Conservation (phyloP, 2,329 filamentous ascomycete genomes). For the Hymenoscyphus infarciens region DNA sequence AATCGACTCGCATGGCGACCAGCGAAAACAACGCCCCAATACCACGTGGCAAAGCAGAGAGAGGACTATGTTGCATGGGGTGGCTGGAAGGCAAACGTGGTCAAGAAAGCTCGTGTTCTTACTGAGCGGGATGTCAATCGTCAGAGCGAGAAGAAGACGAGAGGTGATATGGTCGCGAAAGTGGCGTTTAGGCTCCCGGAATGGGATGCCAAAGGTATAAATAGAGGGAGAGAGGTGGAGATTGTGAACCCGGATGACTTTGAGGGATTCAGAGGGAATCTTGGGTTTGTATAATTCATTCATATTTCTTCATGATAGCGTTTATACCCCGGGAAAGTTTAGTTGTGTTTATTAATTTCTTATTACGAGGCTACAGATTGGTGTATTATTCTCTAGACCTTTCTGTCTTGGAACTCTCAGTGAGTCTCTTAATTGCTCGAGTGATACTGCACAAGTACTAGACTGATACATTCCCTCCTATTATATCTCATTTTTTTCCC, state of each 20-base stretch:
- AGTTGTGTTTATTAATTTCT: not conserved
- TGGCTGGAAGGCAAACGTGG: constrained; percentile 53
- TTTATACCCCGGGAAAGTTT: constrained; percentile 1
- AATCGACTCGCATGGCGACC: constrained; percentile 66
- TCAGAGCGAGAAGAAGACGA: constrained; percentile 21
- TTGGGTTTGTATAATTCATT: constrained; percentile 35
- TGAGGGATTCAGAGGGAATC: constrained; percentile 30
- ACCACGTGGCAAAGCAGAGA: constrained; percentile 60
- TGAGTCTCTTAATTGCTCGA: too few relatives aligned
- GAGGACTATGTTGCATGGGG: constrained; percentile 64
- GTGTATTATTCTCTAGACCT: too few relatives aligned
- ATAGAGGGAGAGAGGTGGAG: constrained; percentile 28
- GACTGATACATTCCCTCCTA: too few relatives aligned
- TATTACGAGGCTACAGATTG: too few relatives aligned
- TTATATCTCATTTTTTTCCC: too few relatives aligned
- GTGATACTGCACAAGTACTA: too few relatives aligned
- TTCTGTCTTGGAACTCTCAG: too few relatives aligned
- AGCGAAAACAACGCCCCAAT: constrained; percentile 59
- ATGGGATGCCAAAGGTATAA: constrained; percentile 27
- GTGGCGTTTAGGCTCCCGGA: constrained; percentile 30
- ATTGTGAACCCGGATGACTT: constrained; percentile 33
- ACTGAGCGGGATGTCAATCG: constrained; percentile 28
- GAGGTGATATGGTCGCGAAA: constrained; percentile 26
- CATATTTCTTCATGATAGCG: not conserved
- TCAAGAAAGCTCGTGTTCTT: constrained; percentile 49